Conservation (phyloP, 805 yeast species). For the Zygotorulaspora danielsina region DNA sequence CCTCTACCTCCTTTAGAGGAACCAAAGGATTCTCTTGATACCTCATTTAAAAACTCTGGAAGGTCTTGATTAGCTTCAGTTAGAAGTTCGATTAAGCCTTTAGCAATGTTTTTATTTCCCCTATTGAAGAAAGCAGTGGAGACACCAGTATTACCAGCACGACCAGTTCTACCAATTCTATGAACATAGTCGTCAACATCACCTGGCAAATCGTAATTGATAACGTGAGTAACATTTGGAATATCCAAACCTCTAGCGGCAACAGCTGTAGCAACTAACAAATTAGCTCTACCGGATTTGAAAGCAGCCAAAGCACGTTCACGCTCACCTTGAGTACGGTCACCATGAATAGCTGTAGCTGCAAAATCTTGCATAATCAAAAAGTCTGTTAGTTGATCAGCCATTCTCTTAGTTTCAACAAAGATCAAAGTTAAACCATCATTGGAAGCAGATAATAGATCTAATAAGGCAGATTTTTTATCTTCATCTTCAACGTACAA, state of each 20-base stretch:
- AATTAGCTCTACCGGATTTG: slow-evolving; percentile 86
- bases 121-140: slow-evolving; percentile 99
- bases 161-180: slow-evolving; percentile 99
- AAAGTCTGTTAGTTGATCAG: slow-evolving; percentile 91
- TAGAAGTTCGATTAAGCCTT: slow-evolving; percentile 81
- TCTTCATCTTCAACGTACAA: slow-evolving; percentile 90
- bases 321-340: slow-evolving; percentile 96
- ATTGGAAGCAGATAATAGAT: slow-evolving; percentile 76
- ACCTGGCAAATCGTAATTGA: slow-evolving; percentile 93
- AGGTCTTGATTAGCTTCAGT: slow-evolving; percentile 97
- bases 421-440: slow-evolving; percentile 87
- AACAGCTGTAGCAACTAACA: slow-evolving; percentile 98
- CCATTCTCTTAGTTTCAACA: slow-evolving; percentile 98
- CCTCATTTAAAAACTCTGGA: slow-evolving; percentile 78
- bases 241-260: slow-evolving; percentile 99
- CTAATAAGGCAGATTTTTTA: slow-evolving; percentile 85
- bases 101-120: slow-evolving; percentile 82
- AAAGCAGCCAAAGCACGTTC: slow-evolving; percentile 94
- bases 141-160: slow-evolving; percentile 99
- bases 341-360: slow-evolving; percentile 99
- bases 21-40: slow-evolving; percentile 69
- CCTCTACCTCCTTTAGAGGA: slow-evolving; percentile 57
- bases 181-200: slow-evolving; percentile 98
- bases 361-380: slow-evolving; percentile 85
- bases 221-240: slow-evolving; percentile 97